Conservation (phyloP, 768 basidiomycete species). For the Kwoniella europaea region DNA sequence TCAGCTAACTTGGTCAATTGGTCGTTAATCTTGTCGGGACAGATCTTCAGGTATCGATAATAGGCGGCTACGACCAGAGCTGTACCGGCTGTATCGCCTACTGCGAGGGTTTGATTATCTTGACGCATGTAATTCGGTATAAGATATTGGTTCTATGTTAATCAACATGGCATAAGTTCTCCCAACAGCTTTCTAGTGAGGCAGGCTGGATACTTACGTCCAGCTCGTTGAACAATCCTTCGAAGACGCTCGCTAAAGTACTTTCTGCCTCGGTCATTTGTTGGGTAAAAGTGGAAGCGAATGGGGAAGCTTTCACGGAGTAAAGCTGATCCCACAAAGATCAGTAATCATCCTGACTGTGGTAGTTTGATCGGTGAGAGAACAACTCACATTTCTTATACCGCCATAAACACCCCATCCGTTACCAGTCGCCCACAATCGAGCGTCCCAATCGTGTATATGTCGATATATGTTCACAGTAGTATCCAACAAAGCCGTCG, state of each 20-base stretch:
- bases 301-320: not conserved
- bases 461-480: slow-evolving; percentile 19
- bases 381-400: slow-evolving; percentile 17
- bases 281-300: not conserved
- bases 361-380: not conserved
- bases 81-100: slow-evolving; percentile 39
- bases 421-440: slow-evolving; percentile 33
- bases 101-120: slow-evolving; percentile 1
- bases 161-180: not conserved
- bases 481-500: slow-evolving; percentile 15
- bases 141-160: slow-evolving; percentile 13
- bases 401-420: slow-evolving; percentile 27
- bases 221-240: slow-evolving; percentile 18
- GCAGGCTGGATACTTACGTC: slow-evolving; percentile 14
- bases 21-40: not conserved
- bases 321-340: slow-evolving; percentile 2
- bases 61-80: slow-evolving; percentile 41
- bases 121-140: slow-evolving; percentile 30
- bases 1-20: slow-evolving; percentile 12
- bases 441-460: slow-evolving; percentile 16
- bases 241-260: slow-evolving; percentile 10
- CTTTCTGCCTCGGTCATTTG: slow-evolving; percentile 4
- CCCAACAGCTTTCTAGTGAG: not conserved
- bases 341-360: not conserved
- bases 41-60: slow-evolving; percentile 35